Conservation (phyloP, 768 basidiomycete genomes). For the Leccinum incarnatum region DNA sequence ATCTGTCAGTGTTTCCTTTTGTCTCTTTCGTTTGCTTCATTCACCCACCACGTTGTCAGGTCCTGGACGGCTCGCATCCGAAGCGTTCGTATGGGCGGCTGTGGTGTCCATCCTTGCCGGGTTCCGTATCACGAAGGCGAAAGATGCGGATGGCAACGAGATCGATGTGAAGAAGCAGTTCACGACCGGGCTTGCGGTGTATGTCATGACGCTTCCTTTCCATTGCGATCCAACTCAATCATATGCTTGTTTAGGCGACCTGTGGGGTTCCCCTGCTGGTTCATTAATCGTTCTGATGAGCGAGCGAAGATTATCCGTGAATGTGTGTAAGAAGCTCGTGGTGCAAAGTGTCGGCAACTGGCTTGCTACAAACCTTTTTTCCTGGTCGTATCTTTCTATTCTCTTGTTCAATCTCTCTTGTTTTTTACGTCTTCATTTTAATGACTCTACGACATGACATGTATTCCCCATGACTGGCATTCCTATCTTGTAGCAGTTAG, state of each 20-base stretch:
- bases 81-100: constrained; percentile 23
- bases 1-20: constrained; percentile 12
- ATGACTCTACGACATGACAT: not conserved
- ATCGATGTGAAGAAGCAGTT: constrained; percentile 22
- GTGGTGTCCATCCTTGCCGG: constrained; percentile 22
- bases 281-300: constrained; percentile 18
- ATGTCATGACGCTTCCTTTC: not conserved
- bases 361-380: not conserved
- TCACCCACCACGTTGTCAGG: not conserved
- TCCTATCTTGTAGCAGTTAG: constrained; percentile 8
- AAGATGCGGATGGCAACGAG: constrained; percentile 20
- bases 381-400: not conserved
- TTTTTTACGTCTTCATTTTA: not conserved
- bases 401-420: not conserved
- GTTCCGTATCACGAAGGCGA: constrained; percentile 23
- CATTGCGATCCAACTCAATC: not conserved
- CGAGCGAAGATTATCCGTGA: constrained; percentile 4
- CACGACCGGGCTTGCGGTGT: constrained; percentile 23
- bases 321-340: not conserved
- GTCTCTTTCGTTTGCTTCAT: not conserved
- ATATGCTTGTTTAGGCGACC: constrained; percentile 12
- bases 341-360: not conserved
- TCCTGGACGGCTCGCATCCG: constrained; percentile 24
- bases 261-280: constrained; percentile 22
- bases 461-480: not conserved